Conservation (phyloP, 306 rosid species). For the Dryas alaskensis region DNA sequence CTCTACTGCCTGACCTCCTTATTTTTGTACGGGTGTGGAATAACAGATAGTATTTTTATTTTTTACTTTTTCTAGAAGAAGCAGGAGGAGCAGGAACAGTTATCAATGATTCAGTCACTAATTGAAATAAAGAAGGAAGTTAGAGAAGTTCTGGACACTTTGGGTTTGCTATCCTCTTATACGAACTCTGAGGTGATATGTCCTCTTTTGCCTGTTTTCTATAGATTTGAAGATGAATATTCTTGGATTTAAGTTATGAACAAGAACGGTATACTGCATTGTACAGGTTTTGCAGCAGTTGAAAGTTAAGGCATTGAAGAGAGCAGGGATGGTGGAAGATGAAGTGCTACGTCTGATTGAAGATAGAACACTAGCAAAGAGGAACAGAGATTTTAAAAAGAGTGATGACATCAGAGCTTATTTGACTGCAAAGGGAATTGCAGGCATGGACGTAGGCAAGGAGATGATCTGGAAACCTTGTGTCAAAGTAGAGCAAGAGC, state of each 20-base stretch:
- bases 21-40: not conserved
- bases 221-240: constrained; percentile 1
- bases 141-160: constrained; percentile 42
- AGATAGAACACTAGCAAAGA: constrained; percentile 77
- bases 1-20: not conserved
- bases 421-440: constrained; percentile 68
- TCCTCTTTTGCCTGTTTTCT: not conserved
- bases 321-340: constrained; percentile 67
- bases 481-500: constrained; percentile 35
- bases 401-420: constrained; percentile 74
- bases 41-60: constrained; percentile 17
- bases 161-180: constrained; percentile 60
- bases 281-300: constrained; percentile 75
- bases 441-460: constrained; percentile 81
- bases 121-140: constrained; percentile 58
- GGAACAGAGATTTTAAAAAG: constrained; percentile 59
- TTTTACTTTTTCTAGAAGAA: constrained; percentile 56
- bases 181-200: constrained; percentile 62
- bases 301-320: constrained; percentile 69
- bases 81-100: constrained; percentile 52
- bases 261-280: constrained; percentile 14
- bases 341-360: constrained; percentile 59
- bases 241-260: constrained; percentile 5
- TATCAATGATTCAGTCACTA: constrained; percentile 58
- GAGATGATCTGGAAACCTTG: constrained; percentile 84